Base-by-base conservation (phyloP, 2,329 filamentous ascomycete species). In the Cercospora nicotianae region DNA sequence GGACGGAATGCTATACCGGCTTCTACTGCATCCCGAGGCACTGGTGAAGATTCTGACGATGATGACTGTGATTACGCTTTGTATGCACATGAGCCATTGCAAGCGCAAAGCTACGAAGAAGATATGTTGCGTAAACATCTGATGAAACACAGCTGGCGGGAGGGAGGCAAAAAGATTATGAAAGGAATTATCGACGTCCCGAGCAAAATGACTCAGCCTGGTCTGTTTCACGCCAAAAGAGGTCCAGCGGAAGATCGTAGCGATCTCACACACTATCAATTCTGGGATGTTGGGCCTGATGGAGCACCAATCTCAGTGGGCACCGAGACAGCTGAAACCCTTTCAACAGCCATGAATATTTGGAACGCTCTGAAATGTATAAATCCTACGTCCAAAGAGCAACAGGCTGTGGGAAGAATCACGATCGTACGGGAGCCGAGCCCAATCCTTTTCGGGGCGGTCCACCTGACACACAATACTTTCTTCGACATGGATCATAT, bases 401-500 rank as follows among this genome's bases (percentile, higher is more conserved):
- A 81, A 7, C 72, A 79, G 23, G 81, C 84, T 0, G 84, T 87
- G 6, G 87, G 87, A 1, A 82, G 87, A 53, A 88, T 89, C 70
- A 86, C 85, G 0, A 86, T 89, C 68, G 81, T 89, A 28, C 83
- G 87, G 70, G 87, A 90, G 70, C 87, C 87, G 1, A 85, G 86
- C 1, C 86, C 87, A 0, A 81, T 89, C 6, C 82, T 87, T 39
- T 86, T 89, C 62, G 87, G 84, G 1, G 85, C 86, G 0, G 79
- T 88, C 2, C 87, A 89, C 73, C 78, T 87, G 65, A 86, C 86
- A 2, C 84, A 89, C 80, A 80, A 83, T 30, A 75, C 83, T 12
- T 79, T 85, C 66, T 89, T 89, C 70, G 87, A 90, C 73, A 87
- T 89, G 85, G 83, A 88, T 59, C 87, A 89, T 69, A 79, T 90